These are phyloP conservation scores for Exophiala aquamarina DNA, from an alignment of 2,329 filamentous ascomycete genomes.

Conservation along the genomic window DNA sequence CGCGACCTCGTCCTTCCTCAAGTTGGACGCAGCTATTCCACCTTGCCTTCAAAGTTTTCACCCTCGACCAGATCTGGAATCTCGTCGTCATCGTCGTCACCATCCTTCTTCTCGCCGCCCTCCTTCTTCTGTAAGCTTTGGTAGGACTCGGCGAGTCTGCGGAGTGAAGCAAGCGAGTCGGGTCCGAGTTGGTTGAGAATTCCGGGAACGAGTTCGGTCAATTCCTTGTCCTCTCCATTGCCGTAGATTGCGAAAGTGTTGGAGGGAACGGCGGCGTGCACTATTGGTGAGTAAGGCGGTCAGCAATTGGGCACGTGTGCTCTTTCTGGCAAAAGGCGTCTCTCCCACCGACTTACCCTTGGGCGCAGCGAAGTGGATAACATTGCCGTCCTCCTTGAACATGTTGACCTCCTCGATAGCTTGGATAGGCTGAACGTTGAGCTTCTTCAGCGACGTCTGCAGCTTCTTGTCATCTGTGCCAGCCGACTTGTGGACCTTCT, in stretches of 20 bases:
- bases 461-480: constrained; percentile 99
- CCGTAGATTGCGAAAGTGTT: constrained; percentile 99
- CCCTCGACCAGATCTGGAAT: constrained; percentile 96
- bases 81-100: constrained; percentile 75
- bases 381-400: constrained; percentile 99
- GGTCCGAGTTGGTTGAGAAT: constrained; percentile 99
- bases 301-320: no score
- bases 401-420: constrained; percentile 99
- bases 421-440: constrained; percentile 99
- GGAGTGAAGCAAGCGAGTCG: constrained; percentile 93
- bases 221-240: constrained; percentile 98
- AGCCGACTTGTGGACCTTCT: constrained; percentile 91
- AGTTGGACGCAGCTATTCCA: no score
- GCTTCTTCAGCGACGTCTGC: constrained; percentile 95
- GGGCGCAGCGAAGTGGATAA: constrained; percentile 97
- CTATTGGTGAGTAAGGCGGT: constrained; percentile 54
- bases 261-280: constrained; percentile 93
- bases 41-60: constrained; percentile 97
- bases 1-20: no score
- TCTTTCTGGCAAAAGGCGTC: no score
- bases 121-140: constrained; percentile 97
- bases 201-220: constrained; percentile 97
- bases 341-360: constrained; percentile 67
- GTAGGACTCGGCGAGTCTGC: constrained; percentile 99
- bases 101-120: constrained; percentile 46